Evolutionary conservation across 352 stramenopile species (phyloP).

Genomic region (Phytophthora syringae): DNA sequence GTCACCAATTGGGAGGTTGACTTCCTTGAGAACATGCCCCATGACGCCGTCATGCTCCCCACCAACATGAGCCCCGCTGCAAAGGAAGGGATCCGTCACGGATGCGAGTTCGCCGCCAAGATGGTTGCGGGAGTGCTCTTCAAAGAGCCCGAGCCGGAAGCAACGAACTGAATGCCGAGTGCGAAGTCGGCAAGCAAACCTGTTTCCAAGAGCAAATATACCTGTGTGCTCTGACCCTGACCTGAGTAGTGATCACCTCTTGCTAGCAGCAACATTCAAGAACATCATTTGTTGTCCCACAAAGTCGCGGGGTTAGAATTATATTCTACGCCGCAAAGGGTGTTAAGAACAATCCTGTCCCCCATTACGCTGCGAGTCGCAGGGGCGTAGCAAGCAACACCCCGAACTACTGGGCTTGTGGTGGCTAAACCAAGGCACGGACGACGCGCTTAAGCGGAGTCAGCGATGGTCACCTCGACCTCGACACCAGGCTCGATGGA

Average conservation of each 20-base stretch:
- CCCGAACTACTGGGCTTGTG: constrained; percentile 11
- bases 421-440: constrained; percentile 3
- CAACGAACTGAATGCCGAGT: background rate
- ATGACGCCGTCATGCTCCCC: background rate
- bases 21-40: background rate
- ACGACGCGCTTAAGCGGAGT: constrained; percentile 78
- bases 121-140: background rate
- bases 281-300: constrained; percentile 36
- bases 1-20: constrained; percentile 32
- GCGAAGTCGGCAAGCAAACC: no score
- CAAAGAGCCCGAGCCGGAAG: background rate
- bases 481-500: constrained; percentile 99
- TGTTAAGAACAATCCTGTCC: constrained; percentile 32
- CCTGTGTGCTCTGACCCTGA: no score
- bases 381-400: constrained; percentile 13
- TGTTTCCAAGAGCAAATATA: no score
- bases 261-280: no score
- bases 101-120: background rate
- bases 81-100: background rate
- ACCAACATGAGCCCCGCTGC: constrained; percentile 9
- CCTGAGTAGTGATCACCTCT: no score
- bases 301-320: constrained; percentile 44
- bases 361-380: constrained; percentile 33
- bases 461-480: constrained; percentile 98
- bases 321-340: constrained; percentile 33